Percentiles rank a stretch among this genome's conserved stretches.
phyloP scores from a whole-genome alignment of 345 rosid species.

The Mangifera indica region DNA sequence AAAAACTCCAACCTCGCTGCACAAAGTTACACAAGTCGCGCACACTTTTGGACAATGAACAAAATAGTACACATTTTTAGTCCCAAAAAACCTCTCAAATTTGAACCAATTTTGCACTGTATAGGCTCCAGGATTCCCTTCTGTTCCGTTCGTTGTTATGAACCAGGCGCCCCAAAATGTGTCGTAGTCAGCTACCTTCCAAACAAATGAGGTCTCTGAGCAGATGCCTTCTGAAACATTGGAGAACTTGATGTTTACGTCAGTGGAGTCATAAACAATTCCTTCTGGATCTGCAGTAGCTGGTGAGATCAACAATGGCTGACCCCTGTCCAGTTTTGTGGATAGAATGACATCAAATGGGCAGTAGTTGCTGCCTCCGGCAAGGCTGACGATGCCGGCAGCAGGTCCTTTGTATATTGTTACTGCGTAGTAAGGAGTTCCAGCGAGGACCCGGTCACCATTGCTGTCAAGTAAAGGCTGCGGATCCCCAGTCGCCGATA shows the following conservation, averaged over 20 bases:
- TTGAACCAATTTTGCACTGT: neutral
- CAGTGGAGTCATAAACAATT: neutral
- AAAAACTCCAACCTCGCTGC: neutral
- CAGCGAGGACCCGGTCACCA: neutral
- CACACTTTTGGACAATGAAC: neutral
- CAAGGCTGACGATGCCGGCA: neutral
- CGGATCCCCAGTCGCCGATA: neutral
- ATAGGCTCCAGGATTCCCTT: constrained; percentile 6
- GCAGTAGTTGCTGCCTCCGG: neutral
- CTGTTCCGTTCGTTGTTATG: neutral
- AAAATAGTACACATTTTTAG: neutral
- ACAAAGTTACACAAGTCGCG: neutral
- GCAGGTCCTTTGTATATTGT: neutral
- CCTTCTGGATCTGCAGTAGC: too few species aligned
- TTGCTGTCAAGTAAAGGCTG: neutral
- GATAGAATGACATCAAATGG: neutral
- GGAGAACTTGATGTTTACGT: neutral
- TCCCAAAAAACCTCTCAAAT: neutral
- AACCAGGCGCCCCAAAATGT: neutral
- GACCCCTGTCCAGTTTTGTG: neutral
- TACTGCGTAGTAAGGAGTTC: neutral
- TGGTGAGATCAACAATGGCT: neutral
- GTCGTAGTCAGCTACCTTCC: neutral
- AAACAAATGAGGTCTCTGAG: neutral
- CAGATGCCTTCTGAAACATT: neutral